A percentile compares a stretch with the other conserved stretches of the same genome.
phyloP scores from a whole-genome alignment of 345 rosid genomes.

The Sapria himalayana region DNA sequence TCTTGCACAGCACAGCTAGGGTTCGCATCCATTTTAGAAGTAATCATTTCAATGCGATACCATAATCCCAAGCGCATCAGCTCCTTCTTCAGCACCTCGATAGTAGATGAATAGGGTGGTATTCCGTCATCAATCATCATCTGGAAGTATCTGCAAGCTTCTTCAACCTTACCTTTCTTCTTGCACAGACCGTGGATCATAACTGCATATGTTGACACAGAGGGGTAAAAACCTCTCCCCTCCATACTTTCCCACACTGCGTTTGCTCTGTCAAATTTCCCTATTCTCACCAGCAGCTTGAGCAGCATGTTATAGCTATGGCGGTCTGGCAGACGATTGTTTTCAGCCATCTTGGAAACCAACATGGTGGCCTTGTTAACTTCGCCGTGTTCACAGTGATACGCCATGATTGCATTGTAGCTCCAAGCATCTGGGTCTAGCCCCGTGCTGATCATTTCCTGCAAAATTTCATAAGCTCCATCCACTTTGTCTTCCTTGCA shows the following conservation, averaged over 20 bases:
- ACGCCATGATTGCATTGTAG: slow-evolving; percentile 54
- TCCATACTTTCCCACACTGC: slow-evolving; percentile 69
- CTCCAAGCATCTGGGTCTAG: slow-evolving; percentile 55
- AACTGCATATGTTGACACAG: slow-evolving; percentile 58
- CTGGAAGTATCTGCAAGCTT: slow-evolving; percentile 74
- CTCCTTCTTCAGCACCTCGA: slow-evolving; percentile 54
- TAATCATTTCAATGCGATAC: slow-evolving; percentile 45
- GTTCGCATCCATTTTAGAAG: slow-evolving; percentile 53
- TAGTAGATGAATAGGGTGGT: slow-evolving; percentile 55
- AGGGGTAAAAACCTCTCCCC: slow-evolving; percentile 41
- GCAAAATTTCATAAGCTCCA: slow-evolving; percentile 47
- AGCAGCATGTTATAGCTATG: slow-evolving; percentile 75
- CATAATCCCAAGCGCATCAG: slow-evolving; percentile 33
- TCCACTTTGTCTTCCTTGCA: slow-evolving; percentile 47
- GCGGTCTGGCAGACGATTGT: slow-evolving; percentile 30
- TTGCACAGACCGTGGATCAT: slow-evolving; percentile 67
- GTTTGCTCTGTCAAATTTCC: slow-evolving; percentile 51
- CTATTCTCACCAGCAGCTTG: slow-evolving; percentile 41
- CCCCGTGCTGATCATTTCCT: slow-evolving; percentile 42
- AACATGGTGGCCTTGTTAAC: slow-evolving; percentile 45
- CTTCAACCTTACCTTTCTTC: slow-evolving; percentile 57
- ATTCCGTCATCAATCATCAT: slow-evolving; percentile 81
- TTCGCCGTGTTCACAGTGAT: slow-evolving; percentile 58
- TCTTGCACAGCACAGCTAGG: slow-evolving; percentile 45
- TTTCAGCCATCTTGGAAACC: slow-evolving; percentile 44